Evolutionary conservation across 371 early-diverging fungal genomes (phyloP).

Genomic region (Apophysomyces sp.): DNA sequence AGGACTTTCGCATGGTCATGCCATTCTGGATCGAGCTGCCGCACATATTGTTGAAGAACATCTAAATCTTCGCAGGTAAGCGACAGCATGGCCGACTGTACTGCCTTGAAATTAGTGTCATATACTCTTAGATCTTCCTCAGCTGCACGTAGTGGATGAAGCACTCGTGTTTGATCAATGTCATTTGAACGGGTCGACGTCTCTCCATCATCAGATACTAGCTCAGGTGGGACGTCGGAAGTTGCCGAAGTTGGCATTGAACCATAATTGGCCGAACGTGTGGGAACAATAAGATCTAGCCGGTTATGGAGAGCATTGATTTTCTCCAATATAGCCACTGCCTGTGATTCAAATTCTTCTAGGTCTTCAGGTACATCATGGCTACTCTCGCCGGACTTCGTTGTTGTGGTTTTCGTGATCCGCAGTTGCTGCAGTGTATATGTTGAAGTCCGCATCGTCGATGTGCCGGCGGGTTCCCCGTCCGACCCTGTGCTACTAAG

Average conservation of each 20-base stretch:
- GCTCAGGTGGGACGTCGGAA: conserved; percentile 11
- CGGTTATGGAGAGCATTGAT: conserved; percentile 32
- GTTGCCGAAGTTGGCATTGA: conserved; percentile 8
- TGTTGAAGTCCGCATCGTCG: conserved; percentile 24
- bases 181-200: conserved; percentile 5
- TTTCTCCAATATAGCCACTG: conserved; percentile 24
- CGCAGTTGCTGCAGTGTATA: conserved; percentile 33
- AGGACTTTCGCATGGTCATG: conserved; percentile 17
- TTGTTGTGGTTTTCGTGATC: conserved; percentile 33
- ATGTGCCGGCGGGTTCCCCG: background rate
- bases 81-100: conserved; percentile 29
- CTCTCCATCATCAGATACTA: conserved; percentile 14
- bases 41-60: background rate
- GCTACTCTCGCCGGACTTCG: conserved; percentile 17
- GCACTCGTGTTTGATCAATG: conserved; percentile 4
- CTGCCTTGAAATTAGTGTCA: conserved; percentile 31
- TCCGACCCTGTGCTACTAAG: background rate
- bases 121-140: conserved; percentile 37
- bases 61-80: conserved; percentile 26
- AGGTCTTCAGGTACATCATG: conserved; percentile 21
- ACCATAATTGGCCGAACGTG: conserved; percentile 21
- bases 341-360: conserved; percentile 29
- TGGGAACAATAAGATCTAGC: conserved; percentile 30
- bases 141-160: conserved; percentile 44
- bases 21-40: conserved; percentile 8